Evolutionary conservation across 805 yeast genomes (phyloP).

Genomic region (Kuraishia capsulata): DNA sequence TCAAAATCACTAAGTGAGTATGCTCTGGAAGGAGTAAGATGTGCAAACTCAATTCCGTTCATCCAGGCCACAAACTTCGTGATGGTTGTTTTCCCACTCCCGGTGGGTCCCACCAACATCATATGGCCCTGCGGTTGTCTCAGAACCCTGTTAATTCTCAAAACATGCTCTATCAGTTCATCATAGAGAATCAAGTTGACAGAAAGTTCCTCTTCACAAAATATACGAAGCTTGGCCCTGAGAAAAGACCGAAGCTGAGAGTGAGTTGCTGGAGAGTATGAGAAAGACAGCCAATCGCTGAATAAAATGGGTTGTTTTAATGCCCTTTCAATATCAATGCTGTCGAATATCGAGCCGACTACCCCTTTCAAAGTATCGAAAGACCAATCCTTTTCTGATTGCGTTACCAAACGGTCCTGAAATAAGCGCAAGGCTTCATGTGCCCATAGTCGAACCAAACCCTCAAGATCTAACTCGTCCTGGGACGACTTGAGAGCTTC

Average conservation of each 20-base stretch:
- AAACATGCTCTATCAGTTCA: conserved; percentile 62
- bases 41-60: conserved; percentile 59
- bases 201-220: conserved; percentile 72
- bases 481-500: conserved; percentile 11
- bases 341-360: conserved; percentile 35
- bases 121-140: conserved; percentile 85
- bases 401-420: conserved; percentile 54
- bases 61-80: conserved; percentile 87
- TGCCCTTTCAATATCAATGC: conserved; percentile 23
- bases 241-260: conserved; percentile 44
- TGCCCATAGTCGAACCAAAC: conserved; percentile 58
- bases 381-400: conserved; percentile 42
- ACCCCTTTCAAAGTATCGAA: conserved; percentile 22
- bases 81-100: conserved; percentile 74
- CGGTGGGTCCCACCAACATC: conserved; percentile 73
- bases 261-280: conserved; percentile 47
- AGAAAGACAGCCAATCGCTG: conserved; percentile 66
- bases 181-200: conserved; percentile 54
- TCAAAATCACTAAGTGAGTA: conserved; percentile 64
- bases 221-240: conserved; percentile 53
- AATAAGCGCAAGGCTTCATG: conserved; percentile 78
- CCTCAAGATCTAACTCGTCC: conserved; percentile 27
- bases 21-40: conserved; percentile 44
- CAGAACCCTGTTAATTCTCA: conserved; percentile 74
- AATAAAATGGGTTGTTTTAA: conserved; percentile 49